These are phyloP conservation scores for Rhamnella rubrinervis DNA, from an alignment of 331 rosid genomes.

Conservation along the genomic window DNA sequence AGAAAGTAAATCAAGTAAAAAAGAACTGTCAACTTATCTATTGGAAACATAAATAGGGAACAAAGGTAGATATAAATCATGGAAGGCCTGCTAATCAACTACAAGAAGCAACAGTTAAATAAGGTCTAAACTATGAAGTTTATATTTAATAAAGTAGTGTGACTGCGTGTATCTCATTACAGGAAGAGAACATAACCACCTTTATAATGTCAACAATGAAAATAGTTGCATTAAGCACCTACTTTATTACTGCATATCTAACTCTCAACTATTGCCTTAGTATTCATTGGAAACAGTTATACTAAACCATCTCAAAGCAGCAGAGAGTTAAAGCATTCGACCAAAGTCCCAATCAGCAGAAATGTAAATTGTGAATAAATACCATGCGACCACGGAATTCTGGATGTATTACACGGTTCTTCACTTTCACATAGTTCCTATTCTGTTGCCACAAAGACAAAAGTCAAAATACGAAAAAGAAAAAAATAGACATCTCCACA, in stretches of 20 bases:
- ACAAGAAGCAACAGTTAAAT: not conserved
- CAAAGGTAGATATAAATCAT: not conserved
- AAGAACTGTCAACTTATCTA: not conserved
- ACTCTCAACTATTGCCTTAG: not conserved
- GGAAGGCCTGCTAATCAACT: constrained; percentile 1
- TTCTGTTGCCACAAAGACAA: constrained; percentile 58
- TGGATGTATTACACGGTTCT: constrained; percentile 78
- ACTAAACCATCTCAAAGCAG: not conserved
- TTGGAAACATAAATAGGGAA: too few relatives aligned
- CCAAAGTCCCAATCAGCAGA: not conserved
- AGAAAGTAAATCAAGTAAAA: constrained; percentile 5
- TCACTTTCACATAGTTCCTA: constrained; percentile 73
- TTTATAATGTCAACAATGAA: not conserved
- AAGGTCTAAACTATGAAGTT: too few relatives aligned
- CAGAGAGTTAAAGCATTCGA: not conserved
- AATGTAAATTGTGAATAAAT: constrained; percentile 26
- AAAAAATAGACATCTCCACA: not conserved
- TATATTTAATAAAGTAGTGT: too few relatives aligned
- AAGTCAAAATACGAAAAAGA: constrained; percentile 5
- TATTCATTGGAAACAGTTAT: not conserved
- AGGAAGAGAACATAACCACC: not conserved
- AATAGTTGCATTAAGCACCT: not conserved
- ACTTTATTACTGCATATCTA: not conserved
- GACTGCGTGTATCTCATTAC: too few relatives aligned
- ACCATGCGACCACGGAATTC: constrained; percentile 99